These are phyloP conservation scores for Geosmithia morbida DNA, from an alignment of 2,329 filamentous ascomycete species.

Conservation along the genomic window DNA sequence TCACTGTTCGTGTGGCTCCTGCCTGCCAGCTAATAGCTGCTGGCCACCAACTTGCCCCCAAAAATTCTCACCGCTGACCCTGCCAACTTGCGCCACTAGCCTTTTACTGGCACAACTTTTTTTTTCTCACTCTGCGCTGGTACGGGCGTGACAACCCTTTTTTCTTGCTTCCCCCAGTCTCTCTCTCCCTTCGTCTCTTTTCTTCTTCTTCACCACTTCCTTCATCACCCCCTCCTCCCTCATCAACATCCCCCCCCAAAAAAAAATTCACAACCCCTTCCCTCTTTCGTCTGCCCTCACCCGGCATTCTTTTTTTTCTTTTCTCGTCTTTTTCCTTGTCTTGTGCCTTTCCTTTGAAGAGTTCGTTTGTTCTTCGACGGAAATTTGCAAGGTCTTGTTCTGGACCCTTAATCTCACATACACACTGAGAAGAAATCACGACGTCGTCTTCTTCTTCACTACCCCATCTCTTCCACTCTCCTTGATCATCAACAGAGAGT, in stretches of 20 bases:
- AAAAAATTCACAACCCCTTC: slow-evolving; percentile 14
- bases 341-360: slow-evolving; percentile 26
- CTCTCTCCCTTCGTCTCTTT: slow-evolving; percentile 10
- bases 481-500: slow-evolving; percentile 14
- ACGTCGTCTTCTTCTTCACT: slow-evolving; percentile 4
- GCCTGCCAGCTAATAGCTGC: background rate
- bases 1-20: background rate
- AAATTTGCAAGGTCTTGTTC: slow-evolving; percentile 3
- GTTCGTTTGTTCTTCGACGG: slow-evolving; percentile 25
- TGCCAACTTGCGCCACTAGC: slow-evolving; percentile 3
- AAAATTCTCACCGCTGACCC: slow-evolving; percentile 3
- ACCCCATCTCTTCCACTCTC: slow-evolving; percentile 9
- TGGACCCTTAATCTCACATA: background rate
- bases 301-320: slow-evolving; percentile 10
- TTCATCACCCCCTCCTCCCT: slow-evolving; percentile 8
- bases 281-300: slow-evolving; percentile 11
- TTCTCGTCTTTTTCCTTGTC: slow-evolving; percentile 22
- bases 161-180: background rate
- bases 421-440: slow-evolving; percentile 10
- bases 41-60: background rate
- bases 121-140: background rate
- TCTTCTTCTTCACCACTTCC: slow-evolving; percentile 18
- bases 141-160: background rate
- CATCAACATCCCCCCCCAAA: slow-evolving; percentile 5
- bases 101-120: slow-evolving; percentile 3